These are phyloP conservation scores for Aspergillus terreus DNA, from an alignment of 2,329 filamentous ascomycete genomes.

Conservation along the genomic window DNA sequence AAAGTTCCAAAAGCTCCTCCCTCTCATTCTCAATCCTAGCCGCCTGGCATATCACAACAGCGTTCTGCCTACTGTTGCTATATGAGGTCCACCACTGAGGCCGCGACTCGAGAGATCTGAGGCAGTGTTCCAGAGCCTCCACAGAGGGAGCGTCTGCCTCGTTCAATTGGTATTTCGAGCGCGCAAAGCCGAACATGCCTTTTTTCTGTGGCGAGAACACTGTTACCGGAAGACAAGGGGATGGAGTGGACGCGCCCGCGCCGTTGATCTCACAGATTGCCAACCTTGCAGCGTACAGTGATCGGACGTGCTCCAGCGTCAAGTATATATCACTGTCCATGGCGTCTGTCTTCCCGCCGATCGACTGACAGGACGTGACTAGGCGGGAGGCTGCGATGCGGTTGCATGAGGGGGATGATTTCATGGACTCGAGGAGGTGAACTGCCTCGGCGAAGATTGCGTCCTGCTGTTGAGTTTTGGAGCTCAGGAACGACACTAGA, in stretches of 20 bases:
- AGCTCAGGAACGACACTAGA: constrained; percentile 24
- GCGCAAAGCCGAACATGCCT: constrained; percentile 21
- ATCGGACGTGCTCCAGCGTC: constrained; percentile 46
- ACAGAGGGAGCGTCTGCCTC: constrained; percentile 14
- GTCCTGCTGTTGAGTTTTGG: constrained; percentile 23
- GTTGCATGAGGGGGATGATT: constrained; percentile 49
- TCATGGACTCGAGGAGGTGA: constrained; percentile 42
- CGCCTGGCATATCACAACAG: constrained; percentile 60
- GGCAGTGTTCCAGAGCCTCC: constrained; percentile 46
- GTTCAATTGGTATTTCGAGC: constrained; percentile 17
- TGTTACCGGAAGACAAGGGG: constrained; percentile 49
- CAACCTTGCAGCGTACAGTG: constrained; percentile 59
- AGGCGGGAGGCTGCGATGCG: constrained; percentile 51
- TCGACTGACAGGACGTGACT: constrained; percentile 51
- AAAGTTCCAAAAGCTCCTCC: constrained; percentile 39
- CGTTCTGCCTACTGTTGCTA: constrained; percentile 59
- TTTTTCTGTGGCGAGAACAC: constrained; percentile 34
- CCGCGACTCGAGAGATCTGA: constrained; percentile 51
- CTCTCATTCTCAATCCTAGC: constrained; percentile 57
- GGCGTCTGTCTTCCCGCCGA: constrained; percentile 35
- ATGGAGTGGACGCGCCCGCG: constrained; percentile 49
- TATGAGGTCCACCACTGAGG: constrained; percentile 63
- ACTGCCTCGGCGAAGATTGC: constrained; percentile 42
- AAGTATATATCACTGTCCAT: constrained; percentile 23
- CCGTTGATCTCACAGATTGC: constrained; percentile 61